Base-by-base conservation (phyloP, 768 basidiomycete genomes). In the Boletellus sp. region DNA sequence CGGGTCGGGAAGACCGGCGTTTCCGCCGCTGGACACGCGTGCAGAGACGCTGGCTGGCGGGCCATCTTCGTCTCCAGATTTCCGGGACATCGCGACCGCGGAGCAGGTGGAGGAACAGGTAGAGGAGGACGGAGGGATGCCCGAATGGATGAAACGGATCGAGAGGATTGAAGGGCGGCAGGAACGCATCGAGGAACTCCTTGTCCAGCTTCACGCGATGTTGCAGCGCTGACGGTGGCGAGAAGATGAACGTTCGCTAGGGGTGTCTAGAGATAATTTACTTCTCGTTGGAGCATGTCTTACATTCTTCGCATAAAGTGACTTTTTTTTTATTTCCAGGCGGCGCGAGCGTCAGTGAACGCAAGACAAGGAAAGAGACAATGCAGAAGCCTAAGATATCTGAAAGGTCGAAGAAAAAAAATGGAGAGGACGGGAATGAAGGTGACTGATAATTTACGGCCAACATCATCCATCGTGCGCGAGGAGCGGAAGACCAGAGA, bases 141-240 rank as follows among this genome's bases (percentile, higher is more conserved):
- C 55, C 5, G 63, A 57, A 31, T 64, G 70, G 60, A 61, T 62
- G 43, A 64, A 62, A 51, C 63, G 72, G 42, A 58, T 80, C 48
- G 68, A 69, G 11, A 48, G 54, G 28, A 72, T 80, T 23, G 78
- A 80, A 50, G 63, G 63, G 50, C 58, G 67, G 45, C 79, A 81
- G 59, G 60, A 70, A 51, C 67, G 78, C 47, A 79, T 80, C 33
- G 78, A 80, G 58, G 70, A 71, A 1, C 46, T 81, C 44, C 67
- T 81, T 36, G 40, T 70, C 20, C 65, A 70, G 40, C 58, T 75
- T 37, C 54, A 55, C 12, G 52, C 52, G 1, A 54, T 31, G 24
- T 19, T 65, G 26, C 58, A 51, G 35, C 50, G 41, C 17, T 51
- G 48, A 49, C 6, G 17, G 2, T 32, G 32, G 22, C 2, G 17